Percentiles rank a stretch among this genome's conserved stretches.
These are phyloP conservation scores for Tricharina praecox DNA, from an alignment of 495 filamentous ascomycete genomes.

Conservation along the genomic window DNA sequence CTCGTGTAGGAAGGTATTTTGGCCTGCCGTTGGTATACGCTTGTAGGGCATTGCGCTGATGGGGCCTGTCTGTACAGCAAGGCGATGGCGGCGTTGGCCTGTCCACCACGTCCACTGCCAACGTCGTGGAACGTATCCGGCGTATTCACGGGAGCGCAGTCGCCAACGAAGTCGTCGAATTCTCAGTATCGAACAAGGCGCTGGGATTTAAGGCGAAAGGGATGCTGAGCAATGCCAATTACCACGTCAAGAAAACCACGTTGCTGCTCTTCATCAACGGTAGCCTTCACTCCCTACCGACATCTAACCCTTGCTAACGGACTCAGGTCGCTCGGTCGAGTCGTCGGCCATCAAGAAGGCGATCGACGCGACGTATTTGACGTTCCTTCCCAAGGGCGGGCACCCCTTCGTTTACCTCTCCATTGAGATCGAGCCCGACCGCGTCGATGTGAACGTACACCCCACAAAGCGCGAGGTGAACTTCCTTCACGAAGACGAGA, in stretches of 20 bases:
- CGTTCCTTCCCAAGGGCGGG: constrained; percentile 82
- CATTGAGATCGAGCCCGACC: constrained; percentile 78
- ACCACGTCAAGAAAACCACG: constrained; percentile 78
- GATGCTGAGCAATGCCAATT: constrained; percentile 84
- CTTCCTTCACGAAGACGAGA: constrained; percentile 95
- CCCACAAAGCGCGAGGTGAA: constrained; percentile 97
- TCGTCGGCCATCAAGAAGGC: constrained; percentile 77
- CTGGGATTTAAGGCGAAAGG: constrained; percentile 72
- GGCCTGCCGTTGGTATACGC: too few relatives aligned
- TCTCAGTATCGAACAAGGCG: constrained; percentile 52
- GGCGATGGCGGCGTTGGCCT: constrained; percentile 72
- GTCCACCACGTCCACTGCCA: constrained; percentile 54
- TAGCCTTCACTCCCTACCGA: constrained; percentile 1
- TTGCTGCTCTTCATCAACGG: constrained; percentile 90
- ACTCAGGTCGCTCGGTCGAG: constrained; percentile 65
- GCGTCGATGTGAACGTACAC: constrained; percentile 95
- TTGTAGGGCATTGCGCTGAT: constrained; percentile 10
- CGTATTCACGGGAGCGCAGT: constrained; percentile 75
- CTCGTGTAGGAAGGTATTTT: constrained; percentile 66
- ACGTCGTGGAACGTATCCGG: constrained; percentile 63
- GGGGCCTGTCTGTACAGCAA: constrained; percentile 29
- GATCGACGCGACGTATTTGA: constrained; percentile 76
- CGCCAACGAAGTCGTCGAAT: constrained; percentile 75
- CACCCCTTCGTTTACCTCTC: constrained; percentile 91
- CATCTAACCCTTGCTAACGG: neutral